Evolutionary conservation across 305 asterid genomes (phyloP).

Genomic region (Solanum aculeatissimum): DNA sequence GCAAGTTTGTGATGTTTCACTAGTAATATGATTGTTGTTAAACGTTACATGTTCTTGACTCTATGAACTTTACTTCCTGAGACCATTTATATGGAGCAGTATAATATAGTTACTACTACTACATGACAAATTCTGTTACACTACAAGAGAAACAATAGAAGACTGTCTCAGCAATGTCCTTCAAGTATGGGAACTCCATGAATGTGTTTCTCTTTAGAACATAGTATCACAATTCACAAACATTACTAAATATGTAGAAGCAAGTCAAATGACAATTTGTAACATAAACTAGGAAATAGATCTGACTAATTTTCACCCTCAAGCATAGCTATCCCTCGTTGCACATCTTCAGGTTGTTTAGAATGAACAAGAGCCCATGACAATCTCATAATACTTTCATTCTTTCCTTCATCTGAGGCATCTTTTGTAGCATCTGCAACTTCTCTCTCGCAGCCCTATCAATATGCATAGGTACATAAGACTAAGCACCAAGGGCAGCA

Average conservation of each 20-base stretch:
- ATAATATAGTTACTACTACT: background rate
- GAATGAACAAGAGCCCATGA: slow-evolving; percentile 88
- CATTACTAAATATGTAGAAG: background rate
- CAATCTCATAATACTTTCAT: slow-evolving; percentile 56
- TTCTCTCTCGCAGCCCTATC: slow-evolving; percentile 63
- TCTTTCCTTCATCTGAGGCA: slow-evolving; percentile 28
- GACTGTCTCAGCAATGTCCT: background rate
- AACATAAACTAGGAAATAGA: background rate
- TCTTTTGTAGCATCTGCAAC: slow-evolving; percentile 43
- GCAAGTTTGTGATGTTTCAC: background rate
- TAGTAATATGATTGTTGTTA: background rate
- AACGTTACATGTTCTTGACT: background rate
- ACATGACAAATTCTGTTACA: background rate
- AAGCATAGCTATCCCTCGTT: slow-evolving; percentile 72
- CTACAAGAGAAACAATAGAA: background rate
- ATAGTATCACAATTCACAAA: background rate
- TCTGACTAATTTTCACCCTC: slow-evolving; percentile 37
- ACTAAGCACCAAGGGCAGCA: background rate
- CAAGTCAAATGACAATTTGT: background rate
- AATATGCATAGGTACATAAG: background rate
- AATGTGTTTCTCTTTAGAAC: background rate
- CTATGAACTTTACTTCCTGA: background rate
- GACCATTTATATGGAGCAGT: background rate
- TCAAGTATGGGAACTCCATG: background rate
- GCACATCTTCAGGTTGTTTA: slow-evolving; percentile 44